Evolutionary conservation across 2,329 filamentous ascomycete species (phyloP).

Genomic region (Teratosphaeria destructans): DNA sequence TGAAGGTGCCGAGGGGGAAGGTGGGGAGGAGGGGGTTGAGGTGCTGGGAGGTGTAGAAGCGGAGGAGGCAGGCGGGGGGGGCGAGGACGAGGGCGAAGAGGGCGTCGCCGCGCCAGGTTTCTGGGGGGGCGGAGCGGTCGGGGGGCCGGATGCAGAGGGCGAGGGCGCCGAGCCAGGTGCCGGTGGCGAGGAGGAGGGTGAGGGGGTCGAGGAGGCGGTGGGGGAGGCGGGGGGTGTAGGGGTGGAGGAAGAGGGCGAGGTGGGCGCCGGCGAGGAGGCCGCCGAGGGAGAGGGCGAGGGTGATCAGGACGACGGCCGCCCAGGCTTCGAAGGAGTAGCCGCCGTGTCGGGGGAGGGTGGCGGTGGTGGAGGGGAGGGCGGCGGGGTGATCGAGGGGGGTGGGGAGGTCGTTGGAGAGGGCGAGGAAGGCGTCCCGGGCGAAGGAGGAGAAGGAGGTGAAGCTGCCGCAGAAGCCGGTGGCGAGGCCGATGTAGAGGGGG

Average conservation of each 20-base stretch:
- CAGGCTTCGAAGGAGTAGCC: conserved; percentile 79
- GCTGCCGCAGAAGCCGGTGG: conserved; percentile 80
- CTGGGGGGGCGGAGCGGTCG: conserved; percentile 32
- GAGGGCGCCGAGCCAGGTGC: conserved; percentile 68
- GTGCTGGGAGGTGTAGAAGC: conserved; percentile 61
- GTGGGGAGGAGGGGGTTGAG: conserved; percentile 57
- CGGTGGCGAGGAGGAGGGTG: conserved; percentile 55
- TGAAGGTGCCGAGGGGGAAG: conserved; percentile 81
- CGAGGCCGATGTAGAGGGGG: conserved; percentile 75
- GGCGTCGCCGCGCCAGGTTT: conserved; percentile 61
- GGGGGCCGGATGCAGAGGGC: conserved; percentile 64
- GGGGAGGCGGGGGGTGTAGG: conserved; percentile 47
- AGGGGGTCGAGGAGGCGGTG: conserved; percentile 55
- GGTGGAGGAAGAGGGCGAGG: conserved; percentile 53
- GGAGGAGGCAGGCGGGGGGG: conserved; percentile 63
- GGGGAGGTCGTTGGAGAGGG: conserved; percentile 63
- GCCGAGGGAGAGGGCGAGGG: conserved; percentile 57
- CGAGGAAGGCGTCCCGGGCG: conserved; percentile 68
- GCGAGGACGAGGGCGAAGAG: conserved; percentile 74
- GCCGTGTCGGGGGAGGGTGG: conserved; percentile 44
- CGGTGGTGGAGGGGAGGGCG: conserved; percentile 16
- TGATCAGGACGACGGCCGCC: conserved; percentile 62
- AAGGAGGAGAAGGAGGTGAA: conserved; percentile 87
- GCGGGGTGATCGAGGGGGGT: conserved; percentile 36
- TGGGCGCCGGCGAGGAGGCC: conserved; percentile 66